These are phyloP conservation scores for Pontederia crassipes DNA, from an alignment of 176 grass and related monocot genomes.

Conservation along the genomic window DNA sequence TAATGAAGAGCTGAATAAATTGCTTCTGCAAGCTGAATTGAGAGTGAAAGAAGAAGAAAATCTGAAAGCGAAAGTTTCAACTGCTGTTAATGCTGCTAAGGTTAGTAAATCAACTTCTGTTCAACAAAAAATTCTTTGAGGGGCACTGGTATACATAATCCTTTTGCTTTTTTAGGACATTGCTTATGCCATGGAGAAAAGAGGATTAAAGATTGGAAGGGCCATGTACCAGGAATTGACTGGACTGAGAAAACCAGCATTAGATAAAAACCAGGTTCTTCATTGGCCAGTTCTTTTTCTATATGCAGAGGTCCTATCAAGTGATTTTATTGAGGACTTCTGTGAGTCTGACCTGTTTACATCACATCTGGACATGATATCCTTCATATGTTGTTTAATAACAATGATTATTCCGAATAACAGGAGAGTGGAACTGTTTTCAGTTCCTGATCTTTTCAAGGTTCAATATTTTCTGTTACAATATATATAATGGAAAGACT, in stretches of 20 bases:
- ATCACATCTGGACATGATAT: slow-evolving; percentile 73
- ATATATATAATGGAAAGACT: not conserved
- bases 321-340: slow-evolving; percentile 94
- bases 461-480: not conserved
- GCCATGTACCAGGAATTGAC: slow-evolving; percentile 57
- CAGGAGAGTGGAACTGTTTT: not conserved
- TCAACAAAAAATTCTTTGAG: too few relatives aligned
- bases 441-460: too few relatives aligned
- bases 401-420: not conserved
- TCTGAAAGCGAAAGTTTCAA: slow-evolving; percentile 40
- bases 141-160: not conserved
- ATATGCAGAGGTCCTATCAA: slow-evolving; percentile 85
- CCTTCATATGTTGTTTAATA: slow-evolving; percentile 30
- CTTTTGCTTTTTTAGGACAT: slow-evolving; percentile 34
- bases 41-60: slow-evolving; percentile 36
- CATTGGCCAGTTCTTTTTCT: slow-evolving; percentile 87
- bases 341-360: slow-evolving; percentile 54
- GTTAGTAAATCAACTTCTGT: slow-evolving; percentile 12
- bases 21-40: slow-evolving; percentile 44
- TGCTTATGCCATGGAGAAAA: slow-evolving; percentile 56
- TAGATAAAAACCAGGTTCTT: slow-evolving; percentile 59
- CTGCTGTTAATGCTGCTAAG: slow-evolving; percentile 44
- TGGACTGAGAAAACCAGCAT: slow-evolving; percentile 45
- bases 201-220: slow-evolving; percentile 56
- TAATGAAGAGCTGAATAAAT: slow-evolving; percentile 69